These are phyloP conservation scores for Trifolium subterraneum DNA, from an alignment of 306 rosid species.

Conservation along the genomic window DNA sequence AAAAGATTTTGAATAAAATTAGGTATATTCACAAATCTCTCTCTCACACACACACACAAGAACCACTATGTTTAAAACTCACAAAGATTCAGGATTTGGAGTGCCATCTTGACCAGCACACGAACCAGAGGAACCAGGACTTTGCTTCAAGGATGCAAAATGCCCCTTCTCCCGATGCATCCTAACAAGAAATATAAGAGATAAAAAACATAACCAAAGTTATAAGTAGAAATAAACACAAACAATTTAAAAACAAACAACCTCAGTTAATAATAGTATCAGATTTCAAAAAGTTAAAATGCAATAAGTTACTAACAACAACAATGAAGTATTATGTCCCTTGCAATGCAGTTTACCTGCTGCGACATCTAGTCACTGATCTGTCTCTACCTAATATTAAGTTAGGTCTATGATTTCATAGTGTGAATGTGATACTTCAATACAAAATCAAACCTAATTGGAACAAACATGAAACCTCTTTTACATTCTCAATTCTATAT, in stretches of 20 bases:
- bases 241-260: conserved; percentile 29
- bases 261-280: not conserved
- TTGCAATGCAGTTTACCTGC: conserved; percentile 6
- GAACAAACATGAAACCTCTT: conserved; percentile 14
- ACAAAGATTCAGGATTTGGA: conserved; percentile 72
- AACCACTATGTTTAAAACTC: conserved; percentile 52
- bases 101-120: conserved; percentile 68
- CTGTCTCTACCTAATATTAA: conserved; percentile 32
- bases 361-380: conserved; percentile 26
- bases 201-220: conserved; percentile 12
- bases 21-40: not conserved
- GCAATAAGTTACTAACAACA: conserved; percentile 29
- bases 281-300: not conserved
- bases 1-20: not conserved
- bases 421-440: conserved; percentile 11
- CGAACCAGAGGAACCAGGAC: conserved; percentile 70
- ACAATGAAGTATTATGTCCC: conserved; percentile 18
- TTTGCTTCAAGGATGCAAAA: conserved; percentile 79
- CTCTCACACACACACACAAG: conserved; percentile 11
- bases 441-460: conserved; percentile 20
- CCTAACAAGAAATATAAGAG: conserved; percentile 55
- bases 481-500: conserved; percentile 3
- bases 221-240: conserved; percentile 16
- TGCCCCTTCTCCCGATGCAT: conserved; percentile 95
- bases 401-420: conserved; percentile 24